Percentiles rank a stretch among this genome's conserved stretches.
Conservation (phyloP, 208 protist species). For the Trypanosoma grayi region DNA sequence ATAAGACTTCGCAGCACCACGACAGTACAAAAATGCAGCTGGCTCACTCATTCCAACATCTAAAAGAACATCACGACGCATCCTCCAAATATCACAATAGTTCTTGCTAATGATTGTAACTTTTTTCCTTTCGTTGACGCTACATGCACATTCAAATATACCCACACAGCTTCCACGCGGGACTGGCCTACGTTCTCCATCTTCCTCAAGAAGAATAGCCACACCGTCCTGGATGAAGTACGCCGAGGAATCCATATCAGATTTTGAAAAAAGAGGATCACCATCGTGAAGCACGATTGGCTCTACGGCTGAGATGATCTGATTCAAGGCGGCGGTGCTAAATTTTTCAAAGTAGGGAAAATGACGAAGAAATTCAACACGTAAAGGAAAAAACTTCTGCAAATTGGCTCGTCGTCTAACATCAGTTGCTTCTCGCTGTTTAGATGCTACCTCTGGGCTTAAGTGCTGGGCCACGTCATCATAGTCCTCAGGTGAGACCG, state of each 20-base stretch:
- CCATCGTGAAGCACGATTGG: slow-evolving; percentile 85
- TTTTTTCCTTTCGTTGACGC: slow-evolving; percentile 77
- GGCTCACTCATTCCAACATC: slow-evolving; percentile 88
- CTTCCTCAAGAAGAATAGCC: slow-evolving; percentile 43
- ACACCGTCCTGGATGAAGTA: slow-evolving; percentile 88
- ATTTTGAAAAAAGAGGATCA: slow-evolving; percentile 58
- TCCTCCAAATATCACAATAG: slow-evolving; percentile 87
- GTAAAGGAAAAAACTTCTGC: slow-evolving; percentile 77
- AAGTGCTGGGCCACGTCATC: slow-evolving; percentile 72
- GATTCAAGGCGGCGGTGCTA: slow-evolving; percentile 44
- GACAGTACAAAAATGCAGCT: slow-evolving; percentile 75
- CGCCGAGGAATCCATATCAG: slow-evolving; percentile 66
- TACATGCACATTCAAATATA: slow-evolving; percentile 86
- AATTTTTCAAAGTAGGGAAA: slow-evolving; percentile 81
- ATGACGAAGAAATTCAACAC: slow-evolving; percentile 68
- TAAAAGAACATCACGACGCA: slow-evolving; percentile 66
- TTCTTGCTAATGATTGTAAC: slow-evolving; percentile 74
- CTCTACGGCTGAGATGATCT: slow-evolving; percentile 65
- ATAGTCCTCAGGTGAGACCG: slow-evolving; percentile 76
- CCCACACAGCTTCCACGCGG: slow-evolving; percentile 74
- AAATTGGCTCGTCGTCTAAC: slow-evolving; percentile 78
- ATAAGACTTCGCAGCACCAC: slow-evolving; percentile 57
- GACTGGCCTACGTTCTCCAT: slow-evolving; percentile 33
- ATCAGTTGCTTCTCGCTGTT: slow-evolving; percentile 85
- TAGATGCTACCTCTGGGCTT: slow-evolving; percentile 68